Evolutionary conservation across 2,329 filamentous ascomycete species (phyloP), one percentile per base, ranked within the genome.

Genomic region (Colletotrichum abscissum): DNA sequence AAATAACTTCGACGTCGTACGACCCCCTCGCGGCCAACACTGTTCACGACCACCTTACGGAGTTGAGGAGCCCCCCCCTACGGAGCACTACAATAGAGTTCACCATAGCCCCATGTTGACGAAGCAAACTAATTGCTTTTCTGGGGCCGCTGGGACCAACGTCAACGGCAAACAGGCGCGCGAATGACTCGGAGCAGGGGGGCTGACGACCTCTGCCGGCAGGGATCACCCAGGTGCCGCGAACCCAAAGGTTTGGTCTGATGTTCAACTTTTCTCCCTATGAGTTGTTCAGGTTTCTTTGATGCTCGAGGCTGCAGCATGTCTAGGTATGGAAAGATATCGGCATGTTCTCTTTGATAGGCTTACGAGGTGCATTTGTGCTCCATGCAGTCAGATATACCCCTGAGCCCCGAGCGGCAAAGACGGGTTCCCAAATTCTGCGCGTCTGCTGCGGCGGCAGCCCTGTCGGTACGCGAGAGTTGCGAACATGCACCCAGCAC

Each of bases 71-170:
- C 4, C 42, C 19, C 19, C 28, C 42, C n/a, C 54, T n/a, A 19
- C 67, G 38, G 38, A 42, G 38, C 54, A 66, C 35, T 38, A 52
- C 28, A 57, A 73, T 63, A 73, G 30, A 62, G 71, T 73, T 73
- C 56, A 73, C 46, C 71, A 73, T 52, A 73, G 71, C 71, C 71
- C 71, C 60, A 42, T 42, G 67, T 70, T 62, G 55, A 42, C 71
- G 60, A 70, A 69, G 67, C 71, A 71, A 46, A 69, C 60, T 62
- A 54, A 73, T 71, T 73, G 71, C 38, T 65, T 70, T 59, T 73
- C 35, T 35, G 62, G 60, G 67, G 33, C 56, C 56, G 46, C 28
- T 22, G 42, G 42, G 56, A 9, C 55, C 54, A 65, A 65, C 62
- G 19, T 42, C 56, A 52, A 54, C 33, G 55, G 26, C 33, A 26